Percentiles rank a stretch among this genome's conserved stretches.
Evolutionary conservation across 2,329 filamentous ascomycete species (phyloP).

Genomic region (Fusarium sp.): DNA sequence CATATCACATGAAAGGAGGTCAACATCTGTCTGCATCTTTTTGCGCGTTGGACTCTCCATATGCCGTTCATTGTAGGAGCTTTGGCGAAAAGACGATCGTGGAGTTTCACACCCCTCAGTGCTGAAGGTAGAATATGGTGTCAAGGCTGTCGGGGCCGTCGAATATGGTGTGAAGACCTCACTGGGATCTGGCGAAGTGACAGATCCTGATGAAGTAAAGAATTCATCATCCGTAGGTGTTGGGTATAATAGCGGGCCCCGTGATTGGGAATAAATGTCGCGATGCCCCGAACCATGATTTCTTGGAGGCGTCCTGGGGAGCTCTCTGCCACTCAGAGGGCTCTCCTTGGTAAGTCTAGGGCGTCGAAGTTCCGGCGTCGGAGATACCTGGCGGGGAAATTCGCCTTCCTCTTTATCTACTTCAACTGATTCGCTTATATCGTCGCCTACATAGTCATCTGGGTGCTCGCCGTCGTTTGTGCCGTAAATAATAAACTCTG

Average conservation of each 20-base stretch:
- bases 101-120: not conserved
- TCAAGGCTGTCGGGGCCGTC: not conserved
- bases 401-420: not conserved
- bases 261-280: not conserved
- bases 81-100: not conserved
- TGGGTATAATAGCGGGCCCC: not conserved
- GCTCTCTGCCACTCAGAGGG: not conserved
- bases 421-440: not conserved
- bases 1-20: not conserved
- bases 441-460: not conserved
- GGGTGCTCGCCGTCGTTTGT: not conserved
- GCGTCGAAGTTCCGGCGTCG: not conserved
- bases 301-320: constrained; percentile 5
- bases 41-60: constrained; percentile 9
- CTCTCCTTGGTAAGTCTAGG: constrained; percentile 2
- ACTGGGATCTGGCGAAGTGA: constrained; percentile 3
- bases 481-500: not conserved
- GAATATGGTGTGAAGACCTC: constrained; percentile 15
- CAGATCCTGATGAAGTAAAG: not conserved
- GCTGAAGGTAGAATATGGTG: constrained; percentile 3
- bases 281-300: not conserved
- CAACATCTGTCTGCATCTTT: not conserved
- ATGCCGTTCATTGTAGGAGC: not conserved
- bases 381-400: not conserved
- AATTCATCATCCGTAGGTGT: not conserved